Conservation (phyloP, 257 asterid species). For the Leonotis leonurus region DNA sequence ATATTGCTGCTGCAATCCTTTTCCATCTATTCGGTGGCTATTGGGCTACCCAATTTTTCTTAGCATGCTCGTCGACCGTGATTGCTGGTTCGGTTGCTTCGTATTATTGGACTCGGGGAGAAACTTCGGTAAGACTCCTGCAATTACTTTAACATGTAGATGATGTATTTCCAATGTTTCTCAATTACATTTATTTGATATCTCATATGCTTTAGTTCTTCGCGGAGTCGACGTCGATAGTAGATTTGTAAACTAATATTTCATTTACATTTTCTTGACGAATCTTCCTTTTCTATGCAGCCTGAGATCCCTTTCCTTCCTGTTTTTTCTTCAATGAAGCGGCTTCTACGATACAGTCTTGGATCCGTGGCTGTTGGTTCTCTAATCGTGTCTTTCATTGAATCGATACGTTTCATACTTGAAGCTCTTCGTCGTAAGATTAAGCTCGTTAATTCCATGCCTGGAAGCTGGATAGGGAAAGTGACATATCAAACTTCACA, state of each 20-base stretch:
- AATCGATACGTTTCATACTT: constrained; percentile 78
- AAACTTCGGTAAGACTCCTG: constrained; percentile 53
- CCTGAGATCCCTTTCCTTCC: constrained; percentile 82
- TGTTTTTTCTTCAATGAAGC: constrained; percentile 89
- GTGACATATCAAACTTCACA: constrained; percentile 49
- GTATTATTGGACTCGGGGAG: constrained; percentile 91
- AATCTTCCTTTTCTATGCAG: constrained; percentile 32
- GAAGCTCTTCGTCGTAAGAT: constrained; percentile 91
- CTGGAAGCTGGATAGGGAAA: constrained; percentile 62
- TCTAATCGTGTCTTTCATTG: constrained; percentile 58
- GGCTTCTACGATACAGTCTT: constrained; percentile 71
- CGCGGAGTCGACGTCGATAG: not conserved
- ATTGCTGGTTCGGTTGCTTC: constrained; percentile 97
- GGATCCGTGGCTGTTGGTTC: constrained; percentile 97
- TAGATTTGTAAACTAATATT: not conserved
- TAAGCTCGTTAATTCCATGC: constrained; percentile 50
- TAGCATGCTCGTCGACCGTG: constrained; percentile 76
- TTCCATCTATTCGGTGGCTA: constrained; percentile 91
- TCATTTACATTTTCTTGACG: not conserved
- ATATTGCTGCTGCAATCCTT: constrained; percentile 71
- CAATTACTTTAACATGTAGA: not conserved
- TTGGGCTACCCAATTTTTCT: constrained; percentile 87
- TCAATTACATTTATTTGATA: not conserved
- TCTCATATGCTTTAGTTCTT: not conserved
- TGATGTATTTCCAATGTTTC: not conserved